A percentile compares a stretch with the other conserved stretches of the same genome.
Conservation (phyloP, 2,329 filamentous ascomycete genomes). For the Aspergillus amoenus region DNA sequence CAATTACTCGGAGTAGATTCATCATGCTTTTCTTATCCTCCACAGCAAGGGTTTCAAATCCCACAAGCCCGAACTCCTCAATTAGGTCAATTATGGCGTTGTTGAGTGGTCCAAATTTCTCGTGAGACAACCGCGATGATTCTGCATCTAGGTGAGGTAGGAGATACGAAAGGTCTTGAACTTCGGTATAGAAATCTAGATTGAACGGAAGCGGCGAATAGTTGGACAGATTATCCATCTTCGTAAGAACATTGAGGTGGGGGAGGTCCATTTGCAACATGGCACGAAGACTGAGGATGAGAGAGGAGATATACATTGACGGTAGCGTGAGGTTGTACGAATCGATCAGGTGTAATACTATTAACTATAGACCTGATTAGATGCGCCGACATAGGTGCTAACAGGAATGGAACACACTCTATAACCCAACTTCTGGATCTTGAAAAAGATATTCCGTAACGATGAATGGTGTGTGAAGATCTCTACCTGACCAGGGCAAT, state of each 20-base stretch:
- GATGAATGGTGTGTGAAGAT: conserved; percentile 94
- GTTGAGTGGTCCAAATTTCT: conserved; percentile 82
- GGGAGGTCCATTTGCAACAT: conserved; percentile 99
- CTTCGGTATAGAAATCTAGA: conserved; percentile 95
- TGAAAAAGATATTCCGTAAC: conserved; percentile 86
- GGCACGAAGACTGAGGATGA: conserved; percentile 86
- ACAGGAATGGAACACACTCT: conserved; percentile 60
- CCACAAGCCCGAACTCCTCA: conserved; percentile 84
- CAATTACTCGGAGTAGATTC: conserved; percentile 81
- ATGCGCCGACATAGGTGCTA: background rate
- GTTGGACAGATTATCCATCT: conserved; percentile 88
- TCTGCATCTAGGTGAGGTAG: conserved; percentile 78
- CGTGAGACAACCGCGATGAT: conserved; percentile 64
- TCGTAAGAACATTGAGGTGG: conserved; percentile 92
- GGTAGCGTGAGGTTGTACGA: conserved; percentile 91
- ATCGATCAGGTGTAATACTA: conserved; percentile 90
- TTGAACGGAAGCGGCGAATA: conserved; percentile 91
- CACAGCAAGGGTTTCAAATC: conserved; percentile 89
- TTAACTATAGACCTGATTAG: conserved; percentile 60
- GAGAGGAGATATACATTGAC: conserved; percentile 90
- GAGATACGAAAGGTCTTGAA: conserved; percentile 85
- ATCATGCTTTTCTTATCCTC: conserved; percentile 98
- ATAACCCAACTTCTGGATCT: conserved; percentile 86
- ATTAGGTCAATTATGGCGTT: conserved; percentile 83
- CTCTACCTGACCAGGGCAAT: conserved; percentile 96